Evolutionary conservation across 139 green algal species (phyloP), one percentile per base, ranked within the genome.

Genomic region (Coccomyxa sp.): DNA sequence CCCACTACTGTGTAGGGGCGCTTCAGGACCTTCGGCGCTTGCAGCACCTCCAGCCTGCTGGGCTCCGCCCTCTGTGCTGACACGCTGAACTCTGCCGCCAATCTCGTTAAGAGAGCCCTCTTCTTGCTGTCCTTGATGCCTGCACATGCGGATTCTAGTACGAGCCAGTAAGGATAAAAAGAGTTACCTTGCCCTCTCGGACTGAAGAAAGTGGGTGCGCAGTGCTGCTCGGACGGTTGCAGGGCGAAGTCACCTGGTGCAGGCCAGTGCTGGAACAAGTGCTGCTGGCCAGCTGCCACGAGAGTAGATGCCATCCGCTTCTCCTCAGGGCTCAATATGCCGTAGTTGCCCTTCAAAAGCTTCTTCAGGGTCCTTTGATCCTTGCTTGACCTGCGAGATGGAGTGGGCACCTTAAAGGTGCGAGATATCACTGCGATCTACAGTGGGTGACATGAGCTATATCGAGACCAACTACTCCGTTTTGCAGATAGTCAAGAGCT

Each of bases 1-100:
- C 50, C 37, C 41, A 82, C 58, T 29, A 92, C 39, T 7, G 80
- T 41, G 64, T 89, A 79, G 10, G 82, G 79, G 36, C 75, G 72
- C 74, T 89, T 81, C 16, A 75, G 8, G 1, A 84, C 41, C 24
- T 68, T n/a, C 1, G 89, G 89, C 5, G 24, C 58, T 33, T 74
- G 69, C 69, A 74, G 34, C 33, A 74, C 18, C 44, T 31, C 9
- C 35, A 74, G 35, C 38, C 39, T 55, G 8, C 73, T 70, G 1
- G 68, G 12, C 1, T 78, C 70, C 31, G 39, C 14, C 18, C 29
- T 70, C 35, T 18, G n/a, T 7, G 40, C 64, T 7, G 50, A 40
- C 10, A 40, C 14, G 33, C 68, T 33, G 39, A 44, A 36, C 33
- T 76, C 58, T 39, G 78, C 70, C 29, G 71, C 69, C 29, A 55